Conservation (phyloP, 2,329 filamentous ascomycete genomes). For the Phaeosphaeriaceae sp. region DNA sequence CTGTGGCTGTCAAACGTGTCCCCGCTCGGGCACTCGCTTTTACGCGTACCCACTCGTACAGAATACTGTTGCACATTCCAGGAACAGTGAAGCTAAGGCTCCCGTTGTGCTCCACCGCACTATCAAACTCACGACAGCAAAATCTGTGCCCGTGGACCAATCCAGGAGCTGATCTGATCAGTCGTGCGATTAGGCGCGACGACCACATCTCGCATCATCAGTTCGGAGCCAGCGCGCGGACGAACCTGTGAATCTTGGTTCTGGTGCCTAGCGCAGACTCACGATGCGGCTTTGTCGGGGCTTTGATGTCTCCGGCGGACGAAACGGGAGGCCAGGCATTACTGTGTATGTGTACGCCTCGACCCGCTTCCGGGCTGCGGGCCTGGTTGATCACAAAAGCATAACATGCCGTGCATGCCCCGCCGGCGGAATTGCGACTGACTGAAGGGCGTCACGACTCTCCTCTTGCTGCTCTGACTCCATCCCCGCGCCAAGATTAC, state of each 20-base stretch:
- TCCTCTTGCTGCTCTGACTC: constrained; percentile 13
- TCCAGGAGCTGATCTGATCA: not conserved
- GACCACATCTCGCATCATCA: constrained; percentile 1
- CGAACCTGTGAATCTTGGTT: constrained; percentile 18
- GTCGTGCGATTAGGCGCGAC: not conserved
- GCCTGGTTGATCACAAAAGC: constrained; percentile 11
- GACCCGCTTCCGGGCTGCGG: not conserved
- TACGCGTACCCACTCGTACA: not conserved
- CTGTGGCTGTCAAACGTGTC: constrained; percentile 33
- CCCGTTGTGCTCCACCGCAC: constrained; percentile 3
- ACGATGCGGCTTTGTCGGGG: constrained; percentile 19
- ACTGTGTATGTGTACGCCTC: not conserved
- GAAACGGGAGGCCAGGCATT: not conserved
- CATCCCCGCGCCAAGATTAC: constrained; percentile 7
- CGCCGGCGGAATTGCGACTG: not conserved
- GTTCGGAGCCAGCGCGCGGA: constrained; percentile 14
- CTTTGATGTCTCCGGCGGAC: constrained; percentile 2
- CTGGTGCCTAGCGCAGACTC: constrained; percentile 11
- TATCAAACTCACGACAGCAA: constrained; percentile 11
- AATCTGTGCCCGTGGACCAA: constrained; percentile 3
- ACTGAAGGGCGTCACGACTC: not conserved
- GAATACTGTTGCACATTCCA: not conserved
- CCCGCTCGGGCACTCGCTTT: constrained; percentile 9
- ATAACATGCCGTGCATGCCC: constrained; percentile 1
- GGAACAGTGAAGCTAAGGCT: not conserved